Evolutionary conservation across 306 rosid genomes (phyloP).

Genomic region (Carpinus viminea): DNA sequence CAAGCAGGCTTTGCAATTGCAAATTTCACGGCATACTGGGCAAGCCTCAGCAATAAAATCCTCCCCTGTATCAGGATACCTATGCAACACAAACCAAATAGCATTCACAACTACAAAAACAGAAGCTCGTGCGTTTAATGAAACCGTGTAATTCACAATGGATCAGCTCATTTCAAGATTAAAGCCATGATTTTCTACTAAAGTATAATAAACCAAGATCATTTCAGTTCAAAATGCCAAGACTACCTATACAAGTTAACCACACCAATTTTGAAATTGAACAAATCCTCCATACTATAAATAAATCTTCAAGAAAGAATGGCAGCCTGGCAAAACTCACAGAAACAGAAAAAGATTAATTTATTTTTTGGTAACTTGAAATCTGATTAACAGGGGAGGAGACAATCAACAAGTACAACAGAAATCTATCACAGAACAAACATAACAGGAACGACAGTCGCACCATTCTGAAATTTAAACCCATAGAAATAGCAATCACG

Average conservation of each 20-base stretch:
- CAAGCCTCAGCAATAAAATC: conserved; percentile 58
- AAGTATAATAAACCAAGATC: background rate
- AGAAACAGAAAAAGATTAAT: too few relatives aligned
- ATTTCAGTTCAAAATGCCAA: background rate
- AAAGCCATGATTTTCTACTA: background rate
- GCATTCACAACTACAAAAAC: background rate
- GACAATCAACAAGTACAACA: too few relatives aligned
- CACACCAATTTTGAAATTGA: background rate
- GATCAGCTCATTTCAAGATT: background rate
- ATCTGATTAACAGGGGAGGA: too few relatives aligned
- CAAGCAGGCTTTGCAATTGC: conserved; percentile 87
- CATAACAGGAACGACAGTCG: too few relatives aligned
- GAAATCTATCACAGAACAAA: too few relatives aligned
- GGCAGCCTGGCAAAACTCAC: too few relatives aligned
- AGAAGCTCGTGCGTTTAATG: background rate
- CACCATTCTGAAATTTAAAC: too few relatives aligned
- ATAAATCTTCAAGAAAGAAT: too few relatives aligned
- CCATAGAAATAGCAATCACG: too few relatives aligned
- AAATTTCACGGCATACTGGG: conserved; percentile 72
- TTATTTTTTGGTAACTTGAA: too few relatives aligned
- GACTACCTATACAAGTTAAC: background rate
- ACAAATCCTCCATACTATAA: too few relatives aligned
- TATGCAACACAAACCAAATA: conserved; percentile 27
- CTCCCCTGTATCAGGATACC: conserved; percentile 65
- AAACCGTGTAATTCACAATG: background rate